Base-by-base conservation (phyloP, 805 yeast genomes). In the Peterozyma xylosa region DNA sequence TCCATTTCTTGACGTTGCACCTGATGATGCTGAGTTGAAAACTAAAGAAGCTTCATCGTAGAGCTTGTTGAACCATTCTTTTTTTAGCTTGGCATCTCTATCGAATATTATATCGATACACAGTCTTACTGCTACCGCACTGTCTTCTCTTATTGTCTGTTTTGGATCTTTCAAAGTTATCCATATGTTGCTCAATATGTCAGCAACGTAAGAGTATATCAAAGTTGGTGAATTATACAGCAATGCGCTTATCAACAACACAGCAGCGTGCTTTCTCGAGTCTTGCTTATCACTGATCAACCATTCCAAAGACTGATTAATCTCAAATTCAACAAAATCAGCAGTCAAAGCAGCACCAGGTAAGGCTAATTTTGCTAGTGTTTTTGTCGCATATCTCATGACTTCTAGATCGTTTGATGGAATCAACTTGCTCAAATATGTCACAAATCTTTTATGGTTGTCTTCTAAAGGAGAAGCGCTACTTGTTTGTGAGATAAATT, bases 241-340 rank as follows among this genome's bases (percentile, higher is more conserved):
- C 48, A 93, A 72, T 1, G 96, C 84, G 7, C 83, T 76, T 35
- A 93, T 76, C 36, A 88, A 80, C 42, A 91, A 68, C 34, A 89
- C 80, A 1, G 97, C 96, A 0, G 97, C 96, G 57, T 91, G 97
- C 50, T 93, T 78, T 54, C 95, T 76, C 38, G 76, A 75, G 53
- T 88, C 96, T 54, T 84, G 88, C 50, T 87, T 82, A 49, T 89
- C 96, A n/a, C 83, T 73, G 32, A 87, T 86, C 18, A 91, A 73
- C 91, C 96, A 84, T 61, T 93, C 99, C 41, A 91, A 71, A 35
- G 96, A 87, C 40, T 86, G 73, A 56, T 84, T 86, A 9, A 93
- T 93, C 60, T 91, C 96, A 53, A 79, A 85, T 49, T 91, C 97
- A 27, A 93, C 96, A 59, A 91, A 84, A 41, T 89, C 96, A 1